Conservation (phyloP, 768 basidiomycete species). For the Leccinum fibrillosum region DNA sequence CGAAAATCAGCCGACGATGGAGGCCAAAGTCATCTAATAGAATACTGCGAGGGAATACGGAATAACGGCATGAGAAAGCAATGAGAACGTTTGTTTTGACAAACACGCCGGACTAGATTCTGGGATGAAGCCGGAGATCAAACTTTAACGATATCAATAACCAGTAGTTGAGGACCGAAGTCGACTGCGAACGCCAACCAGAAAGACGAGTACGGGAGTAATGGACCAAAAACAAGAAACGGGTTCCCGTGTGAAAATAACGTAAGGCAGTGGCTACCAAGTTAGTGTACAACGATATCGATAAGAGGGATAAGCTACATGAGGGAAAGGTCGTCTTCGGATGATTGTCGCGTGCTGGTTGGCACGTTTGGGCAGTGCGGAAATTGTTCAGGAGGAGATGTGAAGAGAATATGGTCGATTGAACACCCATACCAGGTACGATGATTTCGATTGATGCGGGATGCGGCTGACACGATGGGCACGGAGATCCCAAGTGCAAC, state of each 20-base stretch:
- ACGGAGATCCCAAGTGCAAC: conserved; percentile 10
- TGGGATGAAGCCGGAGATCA: background rate
- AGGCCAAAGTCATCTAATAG: background rate
- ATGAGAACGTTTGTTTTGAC: background rate
- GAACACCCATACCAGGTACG: background rate
- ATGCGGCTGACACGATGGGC: conserved; percentile 9
- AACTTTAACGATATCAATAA: background rate
- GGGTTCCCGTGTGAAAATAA: conserved; percentile 12
- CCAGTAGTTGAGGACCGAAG: background rate
- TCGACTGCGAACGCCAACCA: background rate
- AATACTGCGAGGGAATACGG: background rate
- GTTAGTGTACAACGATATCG: background rate
- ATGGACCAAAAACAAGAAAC: background rate
- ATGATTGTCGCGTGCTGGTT: conserved; percentile 4
- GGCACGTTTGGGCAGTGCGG: conserved; percentile 5
- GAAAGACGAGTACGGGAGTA: background rate
- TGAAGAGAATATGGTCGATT: background rate
- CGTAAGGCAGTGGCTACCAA: conserved; percentile 3
- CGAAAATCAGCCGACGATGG: background rate
- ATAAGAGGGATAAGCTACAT: background rate
- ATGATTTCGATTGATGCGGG: background rate
- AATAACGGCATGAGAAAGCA: background rate
- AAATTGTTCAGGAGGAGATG: conserved; percentile 7
- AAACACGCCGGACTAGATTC: background rate
- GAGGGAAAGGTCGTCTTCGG: background rate